Conservation (phyloP, 2,329 filamentous ascomycete genomes). For the Laburnicola sp. region DNA sequence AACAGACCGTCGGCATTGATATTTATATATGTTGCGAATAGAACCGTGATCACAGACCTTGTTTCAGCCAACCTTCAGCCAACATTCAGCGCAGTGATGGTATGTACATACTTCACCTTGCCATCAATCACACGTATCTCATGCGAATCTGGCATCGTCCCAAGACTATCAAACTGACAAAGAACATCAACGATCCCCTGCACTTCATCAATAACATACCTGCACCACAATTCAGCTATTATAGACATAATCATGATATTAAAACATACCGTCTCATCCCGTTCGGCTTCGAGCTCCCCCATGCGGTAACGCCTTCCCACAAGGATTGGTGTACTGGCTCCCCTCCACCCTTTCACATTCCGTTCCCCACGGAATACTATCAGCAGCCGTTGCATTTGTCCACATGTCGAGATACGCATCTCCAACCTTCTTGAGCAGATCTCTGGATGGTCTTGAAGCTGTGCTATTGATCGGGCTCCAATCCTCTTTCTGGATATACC, state of each 20-base stretch:
- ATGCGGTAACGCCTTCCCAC: conserved; percentile 25
- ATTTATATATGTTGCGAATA: too few species aligned
- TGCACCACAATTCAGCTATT: neutral
- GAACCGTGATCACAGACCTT: too few species aligned
- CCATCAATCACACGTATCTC: conserved; percentile 33
- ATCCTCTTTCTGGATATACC: conserved; percentile 32
- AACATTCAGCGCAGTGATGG: conserved; percentile 30
- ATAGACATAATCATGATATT: neutral
- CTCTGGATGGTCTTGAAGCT: conserved; percentile 25
- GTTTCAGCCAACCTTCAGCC: conserved; percentile 1
- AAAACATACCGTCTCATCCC: conserved; percentile 27
- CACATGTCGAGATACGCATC: conserved; percentile 40
- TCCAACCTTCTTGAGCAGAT: conserved; percentile 30
- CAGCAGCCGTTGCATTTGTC: conserved; percentile 34
- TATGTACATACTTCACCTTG: conserved; percentile 39
- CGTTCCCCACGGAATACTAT: conserved; percentile 35
- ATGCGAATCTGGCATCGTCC: conserved; percentile 33
- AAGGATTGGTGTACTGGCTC: conserved; percentile 28
- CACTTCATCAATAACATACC: conserved; percentile 36
- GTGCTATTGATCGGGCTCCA: conserved; percentile 26
- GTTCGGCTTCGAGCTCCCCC: conserved; percentile 34
- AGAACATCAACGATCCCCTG: conserved; percentile 34
- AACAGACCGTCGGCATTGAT: too few species aligned
- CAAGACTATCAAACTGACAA: conserved; percentile 37
- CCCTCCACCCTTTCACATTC: conserved; percentile 37